Base-by-base conservation (phyloP, 805 yeast species). In the Ogataea siamensis region DNA sequence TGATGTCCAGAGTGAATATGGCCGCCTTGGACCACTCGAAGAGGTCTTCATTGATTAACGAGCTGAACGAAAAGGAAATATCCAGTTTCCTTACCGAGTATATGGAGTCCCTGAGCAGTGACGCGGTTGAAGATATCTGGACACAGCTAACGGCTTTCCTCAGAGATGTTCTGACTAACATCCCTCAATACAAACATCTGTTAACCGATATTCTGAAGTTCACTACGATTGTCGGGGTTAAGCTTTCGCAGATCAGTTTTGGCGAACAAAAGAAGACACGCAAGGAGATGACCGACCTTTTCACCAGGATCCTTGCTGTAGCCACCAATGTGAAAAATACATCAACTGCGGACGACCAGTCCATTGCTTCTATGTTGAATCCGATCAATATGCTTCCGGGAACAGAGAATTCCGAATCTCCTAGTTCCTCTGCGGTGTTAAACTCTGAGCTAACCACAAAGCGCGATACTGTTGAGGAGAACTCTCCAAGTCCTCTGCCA, bases 41-140 rank as follows among this genome's bases (percentile, higher is more conserved):
- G 7, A 64, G 62, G 37, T 74, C 86, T 0, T 65, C 77, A 1
- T 51, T 78, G 49, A 67, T 68, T 17, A 67, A 73, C 11, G 66
- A 66, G 7, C 55, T 83, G 3, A 53, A 68, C 5, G 78, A 71
- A 7, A 58, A 54, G 24, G 67, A 64, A 7, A 50, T 83, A 9
- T 64, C 78, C 2, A 49, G 52, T 1, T 84, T 85, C 53, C 58
- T 88, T 41, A 68, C 78, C 6, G 65, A 63, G 0, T 93, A 91
- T 56, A 63, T 82, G 15, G 63, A 63, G 5, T 72, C 88, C 0
- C 63, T 89, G 26, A 95, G 85, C 46, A 73, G 72, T 44, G 95
- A 87, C 50, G 78, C 86, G 0, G 66, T 87, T 33, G 88, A 83
- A 42, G 98, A 91, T 41, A 72, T 88, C 13, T 91, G 88, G 80